Conservation (phyloP, 2,329 filamentous ascomycete species). For the Aspergillus intermedius region DNA sequence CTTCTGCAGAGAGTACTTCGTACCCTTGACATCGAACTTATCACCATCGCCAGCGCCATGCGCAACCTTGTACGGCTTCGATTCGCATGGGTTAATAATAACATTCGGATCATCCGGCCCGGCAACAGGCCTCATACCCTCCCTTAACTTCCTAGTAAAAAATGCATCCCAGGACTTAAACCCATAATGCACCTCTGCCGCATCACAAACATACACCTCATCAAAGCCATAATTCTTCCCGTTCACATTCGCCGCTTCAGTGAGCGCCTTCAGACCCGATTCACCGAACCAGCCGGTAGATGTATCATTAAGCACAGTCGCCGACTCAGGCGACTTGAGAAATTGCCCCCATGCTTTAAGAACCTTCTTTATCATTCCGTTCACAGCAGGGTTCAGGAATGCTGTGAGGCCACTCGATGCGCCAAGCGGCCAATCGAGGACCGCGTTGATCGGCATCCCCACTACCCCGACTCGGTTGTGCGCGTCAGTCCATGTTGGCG, state of each 20-base stretch:
- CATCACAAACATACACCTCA: constrained; percentile 15
- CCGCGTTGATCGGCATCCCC: constrained; percentile 51
- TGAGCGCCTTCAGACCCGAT: constrained; percentile 43
- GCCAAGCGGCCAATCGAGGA: constrained; percentile 56
- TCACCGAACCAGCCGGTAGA: constrained; percentile 51
- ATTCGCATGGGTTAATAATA: constrained; percentile 60
- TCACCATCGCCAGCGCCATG: constrained; percentile 50
- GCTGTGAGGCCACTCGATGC: constrained; percentile 49
- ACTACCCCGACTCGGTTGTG: constrained; percentile 39
- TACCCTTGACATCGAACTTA: constrained; percentile 61
- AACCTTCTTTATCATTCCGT: constrained; percentile 46
- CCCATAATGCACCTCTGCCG: constrained; percentile 33
- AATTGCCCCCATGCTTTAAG: constrained; percentile 52
- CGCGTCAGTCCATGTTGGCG: constrained; percentile 26
- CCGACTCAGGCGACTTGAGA: constrained; percentile 48
- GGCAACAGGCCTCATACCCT: constrained; percentile 52
- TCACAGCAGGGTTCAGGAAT: constrained; percentile 50
- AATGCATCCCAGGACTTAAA: constrained; percentile 64
- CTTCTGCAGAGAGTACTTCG: constrained; percentile 58
- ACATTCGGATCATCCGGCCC: constrained; percentile 44
- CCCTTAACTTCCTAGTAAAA: constrained; percentile 55
- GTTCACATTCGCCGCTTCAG: constrained; percentile 17
- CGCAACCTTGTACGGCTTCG: constrained; percentile 48
- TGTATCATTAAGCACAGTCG: constrained; percentile 41
- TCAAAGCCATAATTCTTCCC: constrained; percentile 7